Base-by-base conservation (phyloP, 2,329 filamentous ascomycete species). In the Knufia petricola region DNA sequence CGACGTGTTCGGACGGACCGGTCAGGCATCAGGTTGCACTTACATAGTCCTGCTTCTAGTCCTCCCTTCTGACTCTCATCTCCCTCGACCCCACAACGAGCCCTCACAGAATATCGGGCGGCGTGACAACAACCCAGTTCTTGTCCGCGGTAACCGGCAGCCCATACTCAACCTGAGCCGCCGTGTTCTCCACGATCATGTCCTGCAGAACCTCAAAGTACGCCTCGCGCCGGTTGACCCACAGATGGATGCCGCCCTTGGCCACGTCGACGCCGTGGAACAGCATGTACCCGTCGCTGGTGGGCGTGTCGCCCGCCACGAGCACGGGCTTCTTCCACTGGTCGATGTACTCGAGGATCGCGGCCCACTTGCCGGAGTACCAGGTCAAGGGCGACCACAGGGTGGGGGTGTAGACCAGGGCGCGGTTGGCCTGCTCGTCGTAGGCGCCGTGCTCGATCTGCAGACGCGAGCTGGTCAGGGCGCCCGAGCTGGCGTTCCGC, bases 251-350 rank as follows among this genome's bases (percentile, higher is more conserved):
- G 2, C 46, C 46, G 8, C 46, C 46, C 32, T 49, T 49, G 4
- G 3, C 4, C 37, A 31, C 21, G 23, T 49, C 46, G 4, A 49
- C 46, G 8, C 46, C 37, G 34, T 49, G 46, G 38, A 49, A 49
- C n/a, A 24, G 37, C 46, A 49, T 49, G 37, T 49, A 49, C 17
- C 46, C 46, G 28, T 49, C 46, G 13, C 21, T 31, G 12, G 4
- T 28, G 3, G 46, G 46, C 21, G 46, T 43, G 34, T 49, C 46
- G 10, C 46, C 46, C 4, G 19, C 46, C 3, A 49, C 46, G n/a
- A 49, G 38, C 13, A 49, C 36, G 8, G 46, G 46, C 24, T 43
- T 49, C 46, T 49, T 49, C 46, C 46, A 49, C 37, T 43, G 46
- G 15, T 49, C 46, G 17, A 49, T 49, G 24, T 49, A 49, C 32